phyloP scores from a whole-genome alignment of 805 yeast genomes.

The Lipomyces yamadae region DNA sequence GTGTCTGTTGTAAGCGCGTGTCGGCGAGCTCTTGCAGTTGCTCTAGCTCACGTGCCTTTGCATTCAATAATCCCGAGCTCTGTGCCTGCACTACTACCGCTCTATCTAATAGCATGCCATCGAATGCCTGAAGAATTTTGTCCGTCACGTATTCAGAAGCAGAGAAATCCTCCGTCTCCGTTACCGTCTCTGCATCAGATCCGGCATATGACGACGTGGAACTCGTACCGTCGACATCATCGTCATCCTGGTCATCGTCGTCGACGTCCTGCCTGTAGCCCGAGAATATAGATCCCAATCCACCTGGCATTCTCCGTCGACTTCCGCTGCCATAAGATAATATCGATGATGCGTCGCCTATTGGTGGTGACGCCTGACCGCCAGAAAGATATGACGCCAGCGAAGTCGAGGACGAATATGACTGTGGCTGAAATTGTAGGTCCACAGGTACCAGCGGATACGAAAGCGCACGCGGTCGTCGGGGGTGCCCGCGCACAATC shows the following conservation, averaged over 20 bases:
- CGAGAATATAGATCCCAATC: conserved; percentile 1
- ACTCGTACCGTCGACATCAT: conserved; percentile 21
- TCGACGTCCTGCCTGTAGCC: conserved; percentile 5
- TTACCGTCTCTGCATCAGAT: conserved; percentile 32
- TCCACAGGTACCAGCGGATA: conserved; percentile 31
- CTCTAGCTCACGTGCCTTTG: conserved; percentile 31
- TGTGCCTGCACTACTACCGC: conserved; percentile 37
- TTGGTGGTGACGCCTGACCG: conserved; percentile 16
- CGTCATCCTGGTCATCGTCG: conserved; percentile 11
- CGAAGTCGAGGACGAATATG: conserved; percentile 21
- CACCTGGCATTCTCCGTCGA: conserved; percentile 11
- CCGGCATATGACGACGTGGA: conserved; percentile 37
- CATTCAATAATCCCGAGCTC: conserved; percentile 33
- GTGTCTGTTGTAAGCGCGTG: conserved; percentile 19
- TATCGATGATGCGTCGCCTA: conserved; percentile 25
- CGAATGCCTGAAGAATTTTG: conserved; percentile 33
- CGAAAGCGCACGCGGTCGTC: conserved; percentile 34
- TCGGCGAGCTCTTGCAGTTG: conserved; percentile 29
- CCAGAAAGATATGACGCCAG: conserved; percentile 15
- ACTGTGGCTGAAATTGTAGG: conserved; percentile 14
- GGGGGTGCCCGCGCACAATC: conserved; percentile 6
- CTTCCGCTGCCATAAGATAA: conserved; percentile 30
- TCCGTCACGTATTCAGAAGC: conserved; percentile 34
- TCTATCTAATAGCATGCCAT: conserved; percentile 29
- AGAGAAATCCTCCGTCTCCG: conserved; percentile 28